Evolutionary conservation across 306 rosid species (phyloP).

Genomic region (Carpinus viminea): DNA sequence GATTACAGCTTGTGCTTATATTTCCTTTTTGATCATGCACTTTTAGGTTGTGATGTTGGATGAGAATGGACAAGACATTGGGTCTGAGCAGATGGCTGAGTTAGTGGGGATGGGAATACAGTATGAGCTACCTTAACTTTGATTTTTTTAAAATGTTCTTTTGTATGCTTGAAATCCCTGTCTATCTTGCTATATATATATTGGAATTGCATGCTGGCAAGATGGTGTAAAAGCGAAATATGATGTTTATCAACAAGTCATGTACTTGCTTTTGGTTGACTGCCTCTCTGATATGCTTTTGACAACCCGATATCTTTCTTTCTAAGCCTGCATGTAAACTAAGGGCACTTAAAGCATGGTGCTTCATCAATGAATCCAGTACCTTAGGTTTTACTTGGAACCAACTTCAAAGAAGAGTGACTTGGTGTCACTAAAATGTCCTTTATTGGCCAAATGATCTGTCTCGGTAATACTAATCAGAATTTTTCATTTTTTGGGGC

Average conservation of each 20-base stretch:
- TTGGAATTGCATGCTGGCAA: neutral
- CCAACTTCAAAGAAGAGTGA: constrained; percentile 10
- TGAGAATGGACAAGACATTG: constrained; percentile 70
- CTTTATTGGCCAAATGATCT: neutral
- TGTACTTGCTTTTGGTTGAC: neutral
- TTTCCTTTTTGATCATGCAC: constrained; percentile 21
- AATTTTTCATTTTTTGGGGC: neutral
- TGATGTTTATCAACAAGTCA: neutral
- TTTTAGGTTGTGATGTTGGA: constrained; percentile 88
- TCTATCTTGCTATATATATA: neutral
- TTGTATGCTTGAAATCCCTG: constrained; percentile 9
- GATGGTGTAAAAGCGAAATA: neutral
- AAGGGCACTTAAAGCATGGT: too few species aligned
- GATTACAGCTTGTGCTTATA: constrained; percentile 8
- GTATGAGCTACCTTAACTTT: constrained; percentile 36
- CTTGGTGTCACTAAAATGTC: neutral
- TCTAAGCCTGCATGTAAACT: neutral
- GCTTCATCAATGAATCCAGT: too few species aligned
- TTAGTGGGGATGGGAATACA: constrained; percentile 73
- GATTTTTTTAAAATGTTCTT: constrained; percentile 15
- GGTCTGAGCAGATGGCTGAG: constrained; percentile 84
- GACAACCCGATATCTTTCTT: neutral
- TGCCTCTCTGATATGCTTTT: neutral
- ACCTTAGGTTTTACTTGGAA: neutral
- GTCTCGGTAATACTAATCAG: neutral